Evolutionary conservation across 305 asterid genomes (phyloP).

Genomic region (Fraxinus xanthoxyloides): DNA sequence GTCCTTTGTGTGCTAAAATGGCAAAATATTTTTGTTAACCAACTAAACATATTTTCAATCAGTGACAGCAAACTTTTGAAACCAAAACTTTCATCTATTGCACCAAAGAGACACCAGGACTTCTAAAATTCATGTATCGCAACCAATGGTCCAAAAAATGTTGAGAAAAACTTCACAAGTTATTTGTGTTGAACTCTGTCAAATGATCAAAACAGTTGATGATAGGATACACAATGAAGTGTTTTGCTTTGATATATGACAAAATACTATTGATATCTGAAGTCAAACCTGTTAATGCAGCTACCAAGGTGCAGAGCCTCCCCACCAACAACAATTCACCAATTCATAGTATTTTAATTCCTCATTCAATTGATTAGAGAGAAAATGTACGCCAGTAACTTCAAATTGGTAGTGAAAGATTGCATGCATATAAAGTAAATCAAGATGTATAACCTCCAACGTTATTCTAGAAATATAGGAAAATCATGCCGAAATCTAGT

Average conservation of each 20-base stretch:
- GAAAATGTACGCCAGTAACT: not conserved
- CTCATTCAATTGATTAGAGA: not conserved
- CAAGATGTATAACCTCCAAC: not conserved
- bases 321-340: not conserved
- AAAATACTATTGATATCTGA: not conserved
- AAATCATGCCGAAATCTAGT: not conserved
- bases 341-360: not conserved
- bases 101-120: not conserved
- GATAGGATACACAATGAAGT: not conserved
- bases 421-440: not conserved
- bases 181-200: not conserved
- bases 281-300: not conserved
- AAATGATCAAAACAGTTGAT: not conserved
- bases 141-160: not conserved
- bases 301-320: not conserved
- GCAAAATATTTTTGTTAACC: not conserved
- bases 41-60: not conserved
- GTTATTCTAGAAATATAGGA: not conserved
- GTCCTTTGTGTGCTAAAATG: not conserved
- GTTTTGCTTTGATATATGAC: not conserved
- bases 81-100: not conserved
- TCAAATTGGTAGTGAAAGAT: not conserved
- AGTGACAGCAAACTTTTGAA: not conserved
- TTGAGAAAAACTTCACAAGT: not conserved
- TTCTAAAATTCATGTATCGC: not conserved